Conservation (phyloP, 164 flowering plant species). For the Magnolia officinalis region DNA sequence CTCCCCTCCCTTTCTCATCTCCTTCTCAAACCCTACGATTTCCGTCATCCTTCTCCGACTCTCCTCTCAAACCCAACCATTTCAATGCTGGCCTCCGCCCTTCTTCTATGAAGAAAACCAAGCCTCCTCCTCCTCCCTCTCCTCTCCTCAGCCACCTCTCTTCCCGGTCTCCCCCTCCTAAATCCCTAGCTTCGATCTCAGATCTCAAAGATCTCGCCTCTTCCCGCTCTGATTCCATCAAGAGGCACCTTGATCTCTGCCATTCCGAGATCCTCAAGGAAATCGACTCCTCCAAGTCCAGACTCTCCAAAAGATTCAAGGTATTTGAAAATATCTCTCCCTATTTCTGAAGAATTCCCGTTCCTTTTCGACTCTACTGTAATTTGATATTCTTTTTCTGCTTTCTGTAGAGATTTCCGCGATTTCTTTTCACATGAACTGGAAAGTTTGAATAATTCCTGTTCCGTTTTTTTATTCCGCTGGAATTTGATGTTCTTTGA, state of each 20-base stretch:
- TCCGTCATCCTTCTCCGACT: neutral
- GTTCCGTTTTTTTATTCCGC: neutral
- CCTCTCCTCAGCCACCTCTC: neutral
- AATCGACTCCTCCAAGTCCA: constrained; percentile 53
- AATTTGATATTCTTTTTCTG: neutral
- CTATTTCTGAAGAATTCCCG: neutral
- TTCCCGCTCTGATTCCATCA: constrained; percentile 49
- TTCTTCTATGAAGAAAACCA: constrained; percentile 4
- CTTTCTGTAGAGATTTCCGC: neutral
- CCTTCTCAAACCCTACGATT: neutral
- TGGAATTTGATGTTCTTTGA: constrained; percentile 4
- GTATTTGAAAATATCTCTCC: constrained; percentile 17
- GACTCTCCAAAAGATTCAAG: constrained; percentile 66
- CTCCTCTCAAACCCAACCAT: constrained; percentile 13
- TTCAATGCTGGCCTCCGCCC: constrained; percentile 5
- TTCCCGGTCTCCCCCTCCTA: constrained; percentile 24
- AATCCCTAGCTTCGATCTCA: constrained; percentile 30
- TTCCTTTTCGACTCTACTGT: neutral
- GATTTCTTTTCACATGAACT: too few species aligned
- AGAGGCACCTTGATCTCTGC: constrained; percentile 50
- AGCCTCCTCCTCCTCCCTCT: neutral
- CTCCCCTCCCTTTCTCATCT: constrained; percentile 1
- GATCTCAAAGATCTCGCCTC: constrained; percentile 58
- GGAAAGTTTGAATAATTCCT: neutral
- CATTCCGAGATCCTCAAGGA: constrained; percentile 68